Evolutionary conservation across 2,329 filamentous ascomycete genomes (phyloP), one percentile per base, ranked within the genome.

Genomic region (Fusarium solani-melongenae): DNA sequence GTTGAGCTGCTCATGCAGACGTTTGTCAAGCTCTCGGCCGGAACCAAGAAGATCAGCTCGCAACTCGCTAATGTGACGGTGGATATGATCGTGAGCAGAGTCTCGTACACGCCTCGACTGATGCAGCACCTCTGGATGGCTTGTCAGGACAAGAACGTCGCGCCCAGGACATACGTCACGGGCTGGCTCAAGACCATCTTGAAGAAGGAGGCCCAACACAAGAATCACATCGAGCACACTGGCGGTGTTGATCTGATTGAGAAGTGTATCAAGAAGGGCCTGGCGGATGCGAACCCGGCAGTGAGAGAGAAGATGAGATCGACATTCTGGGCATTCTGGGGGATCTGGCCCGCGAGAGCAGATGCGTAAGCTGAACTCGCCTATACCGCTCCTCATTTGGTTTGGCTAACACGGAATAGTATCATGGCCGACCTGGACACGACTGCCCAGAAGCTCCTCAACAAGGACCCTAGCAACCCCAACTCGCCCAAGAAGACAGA

Each of bases 101-200:
- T 93, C 33, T 92, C 95, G 0, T 98, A 96, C 83, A 95, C 89
- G 70, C 86, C 88, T 68, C 92, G 95, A 31, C 88, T 98, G 71
- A 89, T 98, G 87, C 93, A 97, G 81, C 96, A 98, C 78, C 86
- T 98, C 56, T 93, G 91, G 86, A 85, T 86, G 62, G 95, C 96
- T 27, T 93, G 90, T 71, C 93, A 97, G 80, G 96, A 99, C 84
- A 98, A 98, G 85, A 98, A 98, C 79, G 92, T 95, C 3, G 93
- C 96, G 79, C 92, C 95, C 17, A 91, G 96, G 70, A 90, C 90
- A 2, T 97, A 92, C 81, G 92, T 92, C 2, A 88, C 93, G 3
- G 92, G 89, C 9, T 99, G 96, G 96, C 84, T 98, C 33, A 93
- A 92, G 82, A 97, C 92, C 1, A 82, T 98, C 22, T 84, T 99